These are phyloP conservation scores for Komagataella mondaviorum DNA, from an alignment of 805 yeast genomes.

Conservation along the genomic window DNA sequence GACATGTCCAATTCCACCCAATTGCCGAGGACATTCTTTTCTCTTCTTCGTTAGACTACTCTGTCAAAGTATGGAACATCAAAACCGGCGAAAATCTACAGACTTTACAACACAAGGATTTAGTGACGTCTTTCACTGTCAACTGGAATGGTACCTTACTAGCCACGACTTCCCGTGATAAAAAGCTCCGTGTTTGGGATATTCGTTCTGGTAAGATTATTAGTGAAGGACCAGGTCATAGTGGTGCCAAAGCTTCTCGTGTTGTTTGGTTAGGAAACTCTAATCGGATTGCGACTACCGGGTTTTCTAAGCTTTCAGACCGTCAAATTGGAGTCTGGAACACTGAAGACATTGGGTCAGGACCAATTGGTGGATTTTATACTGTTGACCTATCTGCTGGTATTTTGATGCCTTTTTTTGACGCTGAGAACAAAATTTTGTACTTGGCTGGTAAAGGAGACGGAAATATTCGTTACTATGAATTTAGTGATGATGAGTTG, in stretches of 20 bases:
- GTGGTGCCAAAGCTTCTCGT: slow-evolving; percentile 86
- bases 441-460: slow-evolving; percentile 97
- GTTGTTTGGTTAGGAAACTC: slow-evolving; percentile 84
- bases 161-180: slow-evolving; percentile 87
- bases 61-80: slow-evolving; percentile 85
- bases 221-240: slow-evolving; percentile 79
- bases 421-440: slow-evolving; percentile 64
- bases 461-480: slow-evolving; percentile 91
- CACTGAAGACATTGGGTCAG: slow-evolving; percentile 52
- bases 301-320: slow-evolving; percentile 84
- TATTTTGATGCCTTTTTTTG: slow-evolving; percentile 83
- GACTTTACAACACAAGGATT: slow-evolving; percentile 76
- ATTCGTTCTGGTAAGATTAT: slow-evolving; percentile 59
- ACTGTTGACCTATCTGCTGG: slow-evolving; percentile 88
- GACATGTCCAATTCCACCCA: slow-evolving; percentile 85
- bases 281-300: slow-evolving; percentile 83
- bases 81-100: slow-evolving; percentile 57
- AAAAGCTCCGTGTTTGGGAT: slow-evolving; percentile 86
- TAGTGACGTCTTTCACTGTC: slow-evolving; percentile 88
- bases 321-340: slow-evolving; percentile 97
- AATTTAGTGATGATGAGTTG: slow-evolving; percentile 73
- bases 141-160: slow-evolving; percentile 78
- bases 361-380: slow-evolving; percentile 84
- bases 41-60: slow-evolving; percentile 80
- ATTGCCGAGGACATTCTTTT: slow-evolving; percentile 79